phyloP scores from a whole-genome alignment of 106 monocot genomes.

The Xerophyta viscosa region DNA sequence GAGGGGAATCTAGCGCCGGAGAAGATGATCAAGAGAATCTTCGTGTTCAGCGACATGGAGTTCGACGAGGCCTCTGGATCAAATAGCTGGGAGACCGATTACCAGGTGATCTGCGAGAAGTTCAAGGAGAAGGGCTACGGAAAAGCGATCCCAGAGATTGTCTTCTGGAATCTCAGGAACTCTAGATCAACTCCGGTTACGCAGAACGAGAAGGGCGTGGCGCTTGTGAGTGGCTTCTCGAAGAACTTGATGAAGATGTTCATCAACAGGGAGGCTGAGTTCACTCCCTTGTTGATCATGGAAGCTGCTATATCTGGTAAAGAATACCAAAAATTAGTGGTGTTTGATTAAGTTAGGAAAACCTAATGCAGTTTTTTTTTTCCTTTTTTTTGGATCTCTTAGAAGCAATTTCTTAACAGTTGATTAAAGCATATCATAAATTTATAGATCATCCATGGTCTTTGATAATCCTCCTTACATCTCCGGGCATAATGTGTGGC shows the following conservation, averaged over 20 bases:
- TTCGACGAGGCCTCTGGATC: conserved; percentile 50
- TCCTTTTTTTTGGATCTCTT: too few species aligned
- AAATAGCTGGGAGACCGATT: conserved; percentile 7
- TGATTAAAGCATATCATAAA: too few species aligned
- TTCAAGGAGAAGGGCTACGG: conserved; percentile 15
- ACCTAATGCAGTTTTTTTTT: too few species aligned
- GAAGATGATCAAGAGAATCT: conserved; percentile 57
- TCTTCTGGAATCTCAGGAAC: conserved; percentile 16
- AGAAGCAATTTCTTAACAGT: too few species aligned
- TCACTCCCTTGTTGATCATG: conserved; percentile 7
- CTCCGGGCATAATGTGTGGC: too few species aligned
- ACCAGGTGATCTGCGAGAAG: conserved; percentile 7
- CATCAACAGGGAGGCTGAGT: conserved; percentile 9
- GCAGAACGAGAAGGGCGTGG: conserved; percentile 21
- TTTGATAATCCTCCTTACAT: too few species aligned
- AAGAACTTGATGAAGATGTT: conserved; percentile 22
- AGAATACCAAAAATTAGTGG: conserved; percentile 37
- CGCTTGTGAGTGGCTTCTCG: conserved; percentile 22
- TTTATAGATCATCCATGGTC: too few species aligned
- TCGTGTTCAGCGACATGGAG: conserved; percentile 86
- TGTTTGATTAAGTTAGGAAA: conserved; percentile 58
- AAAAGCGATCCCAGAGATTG: conserved; percentile 15
- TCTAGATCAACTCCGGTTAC: conserved; percentile 14
- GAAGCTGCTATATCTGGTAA: conserved; percentile 22
- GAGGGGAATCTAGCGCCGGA: conserved; percentile 23